Evolutionary conservation across 2,329 filamentous ascomycete genomes (phyloP).

Genomic region (Ceratocystis cubensis): DNA sequence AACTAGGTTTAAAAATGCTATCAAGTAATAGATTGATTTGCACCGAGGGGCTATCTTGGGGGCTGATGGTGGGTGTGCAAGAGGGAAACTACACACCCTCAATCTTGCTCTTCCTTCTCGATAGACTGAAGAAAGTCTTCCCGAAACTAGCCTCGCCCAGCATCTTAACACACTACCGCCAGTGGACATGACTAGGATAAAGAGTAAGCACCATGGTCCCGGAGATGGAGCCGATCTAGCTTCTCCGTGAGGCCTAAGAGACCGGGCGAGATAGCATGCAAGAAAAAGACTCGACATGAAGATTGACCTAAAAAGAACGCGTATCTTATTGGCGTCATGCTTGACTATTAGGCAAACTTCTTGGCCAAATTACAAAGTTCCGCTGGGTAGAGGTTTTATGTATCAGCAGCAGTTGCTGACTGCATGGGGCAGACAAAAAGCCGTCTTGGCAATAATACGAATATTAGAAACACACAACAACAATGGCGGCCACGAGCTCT

Average conservation of each 20-base stretch:
- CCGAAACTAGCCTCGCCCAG: neutral
- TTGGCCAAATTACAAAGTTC: too few species aligned
- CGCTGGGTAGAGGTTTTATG: too few species aligned
- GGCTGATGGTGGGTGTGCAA: neutral
- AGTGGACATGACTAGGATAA: neutral
- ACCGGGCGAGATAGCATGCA: neutral
- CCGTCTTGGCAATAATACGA: neutral
- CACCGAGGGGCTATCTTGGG: neutral
- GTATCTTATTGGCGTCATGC: too few species aligned
- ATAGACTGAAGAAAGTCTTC: neutral
- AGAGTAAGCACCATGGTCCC: neutral
- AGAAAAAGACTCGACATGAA: neutral
- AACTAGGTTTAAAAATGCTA: neutral
- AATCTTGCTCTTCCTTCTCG: too few species aligned
- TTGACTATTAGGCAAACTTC: too few species aligned
- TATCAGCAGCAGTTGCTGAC: neutral
- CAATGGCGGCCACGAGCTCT: neutral
- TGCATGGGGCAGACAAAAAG: neutral
- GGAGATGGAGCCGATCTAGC: neutral
- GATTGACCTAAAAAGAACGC: too few species aligned
- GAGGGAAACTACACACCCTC: neutral
- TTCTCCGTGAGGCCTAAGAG: neutral
- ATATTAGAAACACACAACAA: neutral
- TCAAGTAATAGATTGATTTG: slow-evolving; percentile 16
- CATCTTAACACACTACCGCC: neutral